Evolutionary conservation across 2,329 filamentous ascomycete genomes (phyloP).

Genomic region (Claviceps monticola): DNA sequence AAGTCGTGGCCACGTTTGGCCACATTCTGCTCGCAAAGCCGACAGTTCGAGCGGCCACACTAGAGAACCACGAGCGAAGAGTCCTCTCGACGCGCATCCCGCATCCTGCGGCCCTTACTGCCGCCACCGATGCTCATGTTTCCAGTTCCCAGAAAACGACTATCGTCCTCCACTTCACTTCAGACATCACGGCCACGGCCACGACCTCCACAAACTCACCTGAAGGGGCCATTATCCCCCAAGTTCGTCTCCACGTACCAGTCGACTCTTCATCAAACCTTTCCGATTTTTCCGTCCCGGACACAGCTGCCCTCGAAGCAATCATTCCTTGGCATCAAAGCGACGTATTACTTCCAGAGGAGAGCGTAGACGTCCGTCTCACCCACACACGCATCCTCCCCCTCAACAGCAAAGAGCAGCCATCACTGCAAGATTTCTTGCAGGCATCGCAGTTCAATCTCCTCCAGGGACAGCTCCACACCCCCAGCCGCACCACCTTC

Average conservation of each 20-base stretch:
- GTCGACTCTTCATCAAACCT: conserved; percentile 16
- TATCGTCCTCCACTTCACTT: conserved; percentile 34
- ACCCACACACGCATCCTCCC: conserved; percentile 22
- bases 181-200: conserved; percentile 12
- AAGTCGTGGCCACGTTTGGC: conserved; percentile 33
- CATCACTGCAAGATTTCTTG: conserved; percentile 30
- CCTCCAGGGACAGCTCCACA: conserved; percentile 24
- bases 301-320: conserved; percentile 18
- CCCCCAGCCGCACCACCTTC: conserved; percentile 20
- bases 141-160: conserved; percentile 13
- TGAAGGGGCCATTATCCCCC: conserved; percentile 1
- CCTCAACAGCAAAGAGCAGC: conserved; percentile 22
- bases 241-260: conserved; percentile 18
- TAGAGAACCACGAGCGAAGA: conserved; percentile 11
- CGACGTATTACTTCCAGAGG: conserved; percentile 32
- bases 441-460: conserved; percentile 30
- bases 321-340: conserved; percentile 16
- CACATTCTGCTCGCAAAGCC: conserved; percentile 29
- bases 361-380: conserved; percentile 35
- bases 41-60: neutral
- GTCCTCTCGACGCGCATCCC: conserved; percentile 32
- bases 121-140: conserved; percentile 20
- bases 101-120: conserved; percentile 30
- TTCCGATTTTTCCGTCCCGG: conserved; percentile 14
- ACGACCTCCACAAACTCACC: neutral